These are phyloP conservation scores for Penicillium rolfsii DNA, from an alignment of 2,329 filamentous ascomycete genomes.

Conservation along the genomic window DNA sequence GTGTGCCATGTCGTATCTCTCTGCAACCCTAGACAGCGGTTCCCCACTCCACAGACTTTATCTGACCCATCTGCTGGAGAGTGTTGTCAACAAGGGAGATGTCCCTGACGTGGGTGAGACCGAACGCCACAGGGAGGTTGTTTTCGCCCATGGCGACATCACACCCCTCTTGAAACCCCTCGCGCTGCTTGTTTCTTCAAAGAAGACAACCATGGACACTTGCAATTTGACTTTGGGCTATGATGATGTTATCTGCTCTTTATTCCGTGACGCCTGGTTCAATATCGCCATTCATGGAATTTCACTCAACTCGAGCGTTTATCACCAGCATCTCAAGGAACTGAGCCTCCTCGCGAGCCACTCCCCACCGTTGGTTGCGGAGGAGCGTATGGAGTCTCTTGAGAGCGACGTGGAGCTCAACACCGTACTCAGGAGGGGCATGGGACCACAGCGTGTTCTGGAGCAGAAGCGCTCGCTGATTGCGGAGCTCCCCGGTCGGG, in stretches of 20 bases:
- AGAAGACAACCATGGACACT: conserved; percentile 25
- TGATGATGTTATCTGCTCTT: conserved; percentile 70
- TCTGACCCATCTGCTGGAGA: conserved; percentile 78
- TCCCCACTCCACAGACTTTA: conserved; percentile 83
- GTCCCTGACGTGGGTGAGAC: conserved; percentile 69
- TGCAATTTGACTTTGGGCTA: conserved; percentile 38
- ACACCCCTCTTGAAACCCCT: conserved; percentile 83
- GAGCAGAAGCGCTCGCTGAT: conserved; percentile 80
- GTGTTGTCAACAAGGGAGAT: conserved; percentile 88
- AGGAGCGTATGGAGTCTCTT: conserved; percentile 83
- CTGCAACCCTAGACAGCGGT: conserved; percentile 65
- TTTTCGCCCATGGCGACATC: conserved; percentile 84
- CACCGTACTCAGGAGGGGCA: conserved; percentile 84
- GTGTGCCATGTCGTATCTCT: conserved; percentile 78
- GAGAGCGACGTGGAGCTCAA: conserved; percentile 98
- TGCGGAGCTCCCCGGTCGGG: conserved; percentile 73
- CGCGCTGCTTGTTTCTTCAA: conserved; percentile 74
- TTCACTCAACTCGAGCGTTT: conserved; percentile 71
- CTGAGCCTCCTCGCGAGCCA: conserved; percentile 83
- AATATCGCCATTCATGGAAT: conserved; percentile 97
- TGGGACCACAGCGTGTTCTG: conserved; percentile 70
- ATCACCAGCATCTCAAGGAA: conserved; percentile 73
- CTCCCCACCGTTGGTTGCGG: conserved; percentile 82
- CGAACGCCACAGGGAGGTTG: conserved; percentile 74
- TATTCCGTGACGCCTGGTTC: conserved; percentile 94